Evolutionary conservation across 495 filamentous ascomycete species (phyloP).

Genomic region (Geoglossum glabrum): DNA sequence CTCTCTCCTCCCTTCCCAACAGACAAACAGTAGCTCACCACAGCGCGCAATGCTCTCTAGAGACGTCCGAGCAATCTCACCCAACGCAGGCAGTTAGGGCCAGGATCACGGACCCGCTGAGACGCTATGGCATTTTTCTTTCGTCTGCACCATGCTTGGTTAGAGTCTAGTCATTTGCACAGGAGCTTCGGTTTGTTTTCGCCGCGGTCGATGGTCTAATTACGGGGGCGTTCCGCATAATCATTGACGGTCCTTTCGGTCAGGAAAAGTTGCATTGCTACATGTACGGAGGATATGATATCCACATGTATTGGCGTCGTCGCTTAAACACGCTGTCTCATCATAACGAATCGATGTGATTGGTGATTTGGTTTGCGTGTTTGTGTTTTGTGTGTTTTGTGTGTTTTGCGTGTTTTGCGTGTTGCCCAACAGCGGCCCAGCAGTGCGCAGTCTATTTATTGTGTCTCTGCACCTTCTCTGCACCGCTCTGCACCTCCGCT

Average conservation of each 20-base stretch:
- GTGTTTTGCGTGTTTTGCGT: no score
- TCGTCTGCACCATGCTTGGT: neutral
- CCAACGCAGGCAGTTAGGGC: neutral
- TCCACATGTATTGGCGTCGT: constrained; percentile 1
- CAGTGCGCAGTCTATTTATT: no score
- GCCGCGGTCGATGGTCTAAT: neutral
- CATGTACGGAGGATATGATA: neutral
- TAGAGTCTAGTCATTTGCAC: neutral
- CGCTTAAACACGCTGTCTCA: neutral
- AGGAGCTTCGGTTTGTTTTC: neutral
- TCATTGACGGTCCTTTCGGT: neutral
- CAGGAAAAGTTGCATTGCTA: neutral
- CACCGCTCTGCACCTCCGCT: no score
- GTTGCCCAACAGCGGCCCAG: no score
- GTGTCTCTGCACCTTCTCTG: no score
- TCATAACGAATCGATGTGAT: neutral
- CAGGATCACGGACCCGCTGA: neutral
- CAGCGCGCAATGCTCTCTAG: neutral
- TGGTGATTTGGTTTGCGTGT: neutral
- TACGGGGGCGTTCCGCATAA: neutral
- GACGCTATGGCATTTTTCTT: neutral
- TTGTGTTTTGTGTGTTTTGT: no score
- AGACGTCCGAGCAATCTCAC: neutral
- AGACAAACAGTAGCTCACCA: no score
- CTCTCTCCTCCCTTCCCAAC: no score